These are phyloP conservation scores for Oryza meridionalis DNA, from an alignment of 176 grass and related monocot genomes.

Conservation along the genomic window DNA sequence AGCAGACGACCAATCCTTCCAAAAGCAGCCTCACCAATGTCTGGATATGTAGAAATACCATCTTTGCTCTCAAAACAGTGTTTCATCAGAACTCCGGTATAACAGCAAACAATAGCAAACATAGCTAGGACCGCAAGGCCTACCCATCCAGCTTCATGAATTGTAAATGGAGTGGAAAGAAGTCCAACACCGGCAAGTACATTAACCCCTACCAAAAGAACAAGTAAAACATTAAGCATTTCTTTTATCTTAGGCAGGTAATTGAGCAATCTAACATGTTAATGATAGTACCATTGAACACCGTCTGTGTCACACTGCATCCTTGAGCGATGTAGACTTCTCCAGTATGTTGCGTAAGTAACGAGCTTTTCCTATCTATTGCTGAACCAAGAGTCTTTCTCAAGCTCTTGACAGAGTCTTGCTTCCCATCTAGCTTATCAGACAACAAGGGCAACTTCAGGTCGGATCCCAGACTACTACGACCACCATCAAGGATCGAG, in stretches of 20 bases:
- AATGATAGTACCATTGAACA: slow-evolving; percentile 81
- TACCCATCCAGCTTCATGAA: slow-evolving; percentile 86
- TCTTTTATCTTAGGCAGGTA: slow-evolving; percentile 7
- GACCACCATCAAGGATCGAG: slow-evolving; percentile 50
- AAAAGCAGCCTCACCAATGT: slow-evolving; percentile 96
- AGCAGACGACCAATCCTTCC: slow-evolving; percentile 79
- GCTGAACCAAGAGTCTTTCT: slow-evolving; percentile 50
- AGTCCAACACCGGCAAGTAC: slow-evolving; percentile 86
- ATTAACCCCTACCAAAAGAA: slow-evolving; percentile 65
- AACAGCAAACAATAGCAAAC: slow-evolving; percentile 73
- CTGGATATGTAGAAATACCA: slow-evolving; percentile 85
- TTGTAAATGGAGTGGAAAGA: slow-evolving; percentile 86
- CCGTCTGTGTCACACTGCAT: slow-evolving; percentile 85
- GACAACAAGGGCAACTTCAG: slow-evolving; percentile 68
- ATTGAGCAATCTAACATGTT: neutral
- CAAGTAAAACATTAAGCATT: slow-evolving; percentile 16
- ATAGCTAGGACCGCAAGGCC: slow-evolving; percentile 63
- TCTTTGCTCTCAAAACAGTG: slow-evolving; percentile 92
- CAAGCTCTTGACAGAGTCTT: slow-evolving; percentile 54
- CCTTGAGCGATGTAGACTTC: slow-evolving; percentile 70
- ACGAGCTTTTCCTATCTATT: slow-evolving; percentile 55
- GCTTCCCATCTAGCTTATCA: slow-evolving; percentile 48
- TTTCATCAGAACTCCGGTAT: slow-evolving; percentile 84
- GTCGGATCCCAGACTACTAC: slow-evolving; percentile 65
- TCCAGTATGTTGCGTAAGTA: slow-evolving; percentile 55